Base-by-base conservation (phyloP, 1,284 basidiomycete species). In the Ganoderma meredithae region DNA sequence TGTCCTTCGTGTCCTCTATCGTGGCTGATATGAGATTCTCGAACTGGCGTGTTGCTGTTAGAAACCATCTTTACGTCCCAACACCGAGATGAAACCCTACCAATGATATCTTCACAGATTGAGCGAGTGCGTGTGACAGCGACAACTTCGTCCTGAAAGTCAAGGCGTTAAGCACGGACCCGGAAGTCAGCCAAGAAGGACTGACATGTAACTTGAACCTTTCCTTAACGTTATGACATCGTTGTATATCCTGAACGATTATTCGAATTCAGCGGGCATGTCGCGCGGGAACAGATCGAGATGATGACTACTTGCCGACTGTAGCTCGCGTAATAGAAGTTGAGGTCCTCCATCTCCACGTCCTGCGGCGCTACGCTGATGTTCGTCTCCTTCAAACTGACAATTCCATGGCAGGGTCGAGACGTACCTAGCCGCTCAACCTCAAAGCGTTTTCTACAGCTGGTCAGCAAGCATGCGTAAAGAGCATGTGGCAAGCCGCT, bases 241-340 rank as follows among this genome's bases (percentile, higher is more conserved):
- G 83, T 99, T 98, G 82, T 97, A 99, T 78, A 98, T 98, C 74
- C 95, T 95, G 73, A 27, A 17, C 9, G 71, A 60, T 40, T 39
- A 10, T 60, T 58, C 53, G 39, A 68, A 36, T 39, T 58, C 33
- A 62, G 65, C 55, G 40, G 63, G 52, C 36, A 53, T 41, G 53
- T 43, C 5, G n/a, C 25, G 47, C 58, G 13, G 39, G 40, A 63
- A 47, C 27, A 62, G 53, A 66, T 31, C 63, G 63, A 69, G 58
- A 49, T 52, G 25, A 68, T 61, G 71, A 69, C 67, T 56, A 75
- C 87, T 71, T 78, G 94, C 95, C 95, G 90, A 79, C 94, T 96
- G 79, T 98, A 98, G 79, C 97, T 96, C 19, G 96, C 96, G 76
- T 97, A 96, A 77, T 99, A 99, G 81, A 93, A 98, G 80, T 98